phyloP scores from a whole-genome alignment of 768 basidiomycete genomes.

The Tulasnella sp. region DNA sequence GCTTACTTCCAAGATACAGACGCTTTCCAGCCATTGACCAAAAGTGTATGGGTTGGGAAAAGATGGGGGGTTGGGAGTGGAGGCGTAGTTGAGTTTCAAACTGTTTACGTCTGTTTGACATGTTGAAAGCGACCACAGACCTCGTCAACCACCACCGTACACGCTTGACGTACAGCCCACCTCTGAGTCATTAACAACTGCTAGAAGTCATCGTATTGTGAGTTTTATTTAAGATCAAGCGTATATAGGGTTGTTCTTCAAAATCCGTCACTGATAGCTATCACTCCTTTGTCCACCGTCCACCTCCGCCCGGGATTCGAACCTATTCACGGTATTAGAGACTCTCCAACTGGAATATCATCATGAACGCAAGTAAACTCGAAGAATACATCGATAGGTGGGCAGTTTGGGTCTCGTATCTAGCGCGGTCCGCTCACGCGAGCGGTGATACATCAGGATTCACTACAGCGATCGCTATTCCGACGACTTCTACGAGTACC shows the following conservation, averaged over 20 bases:
- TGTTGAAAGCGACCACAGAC: background rate
- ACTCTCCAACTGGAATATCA: background rate
- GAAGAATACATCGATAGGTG: conserved; percentile 24
- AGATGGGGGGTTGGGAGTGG: background rate
- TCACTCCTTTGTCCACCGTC: background rate
- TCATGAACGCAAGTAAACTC: conserved; percentile 13
- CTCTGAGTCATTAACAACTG: background rate
- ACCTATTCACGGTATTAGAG: background rate
- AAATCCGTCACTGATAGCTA: background rate
- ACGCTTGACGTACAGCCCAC: background rate
- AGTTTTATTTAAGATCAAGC: background rate
- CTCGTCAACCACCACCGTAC: background rate
- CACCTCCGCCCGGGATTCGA: background rate
- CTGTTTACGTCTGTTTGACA: conserved; percentile 10
- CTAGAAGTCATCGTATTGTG: background rate
- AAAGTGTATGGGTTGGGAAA: background rate
- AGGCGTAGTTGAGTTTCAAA: conserved; percentile 11
- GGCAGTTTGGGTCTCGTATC: background rate
- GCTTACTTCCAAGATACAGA: conserved; percentile 32
- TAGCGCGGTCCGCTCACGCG: background rate
- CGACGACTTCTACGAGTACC: conserved; percentile 87
- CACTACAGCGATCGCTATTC: conserved; percentile 89
- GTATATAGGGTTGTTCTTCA: background rate
- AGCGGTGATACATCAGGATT: conserved; percentile 50
- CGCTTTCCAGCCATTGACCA: conserved; percentile 6